Percentiles rank a stretch among this genome's conserved stretches.
Conservation (phyloP, 2,329 filamentous ascomycete genomes). For the Stachybotrys elegans region DNA sequence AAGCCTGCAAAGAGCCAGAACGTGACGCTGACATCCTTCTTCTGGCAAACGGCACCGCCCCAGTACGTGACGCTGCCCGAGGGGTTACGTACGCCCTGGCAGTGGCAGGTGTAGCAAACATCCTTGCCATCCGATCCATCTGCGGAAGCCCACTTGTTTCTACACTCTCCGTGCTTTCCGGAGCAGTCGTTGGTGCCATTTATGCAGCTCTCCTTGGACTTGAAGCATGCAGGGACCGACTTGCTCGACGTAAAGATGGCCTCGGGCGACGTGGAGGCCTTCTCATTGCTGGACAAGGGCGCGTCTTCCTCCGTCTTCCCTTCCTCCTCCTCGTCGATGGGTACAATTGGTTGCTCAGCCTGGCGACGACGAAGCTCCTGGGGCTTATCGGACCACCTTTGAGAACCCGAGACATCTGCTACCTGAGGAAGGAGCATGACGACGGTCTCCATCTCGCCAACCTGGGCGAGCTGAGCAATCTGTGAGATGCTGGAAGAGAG, state of each 20-base stretch:
- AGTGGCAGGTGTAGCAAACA: slow-evolving; percentile 75
- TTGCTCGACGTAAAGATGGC: slow-evolving; percentile 31
- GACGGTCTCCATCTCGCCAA: slow-evolving; percentile 50
- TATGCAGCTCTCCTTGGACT: slow-evolving; percentile 62
- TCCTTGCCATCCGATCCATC: slow-evolving; percentile 31
- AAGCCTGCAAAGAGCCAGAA: slow-evolving; percentile 85
- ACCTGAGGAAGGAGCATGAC: slow-evolving; percentile 49
- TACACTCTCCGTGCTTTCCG: slow-evolving; percentile 74
- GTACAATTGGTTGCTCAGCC: slow-evolving; percentile 41
- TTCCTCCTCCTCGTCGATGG: slow-evolving; percentile 22
- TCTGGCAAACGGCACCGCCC: slow-evolving; percentile 84
- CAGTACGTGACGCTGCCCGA: slow-evolving; percentile 64
- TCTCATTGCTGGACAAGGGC: slow-evolving; percentile 9
- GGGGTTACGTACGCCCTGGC: slow-evolving; percentile 55
- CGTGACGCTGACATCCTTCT: slow-evolving; percentile 80
- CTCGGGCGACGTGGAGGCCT: slow-evolving; percentile 19
- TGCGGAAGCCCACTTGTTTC: slow-evolving; percentile 54
- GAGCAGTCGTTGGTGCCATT: slow-evolving; percentile 73
- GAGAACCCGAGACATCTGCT: slow-evolving; percentile 29
- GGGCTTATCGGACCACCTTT: slow-evolving; percentile 34
- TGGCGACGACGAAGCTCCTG: slow-evolving; percentile 43
- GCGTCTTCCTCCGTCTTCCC: slow-evolving; percentile 19
- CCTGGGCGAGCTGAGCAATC: slow-evolving; percentile 38
- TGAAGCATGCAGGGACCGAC: slow-evolving; percentile 69
- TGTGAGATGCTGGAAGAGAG: slow-evolving; percentile 39